These are phyloP conservation scores for Forsythia suspensa DNA, from an alignment of 257 asterid genomes.

Conservation along the genomic window DNA sequence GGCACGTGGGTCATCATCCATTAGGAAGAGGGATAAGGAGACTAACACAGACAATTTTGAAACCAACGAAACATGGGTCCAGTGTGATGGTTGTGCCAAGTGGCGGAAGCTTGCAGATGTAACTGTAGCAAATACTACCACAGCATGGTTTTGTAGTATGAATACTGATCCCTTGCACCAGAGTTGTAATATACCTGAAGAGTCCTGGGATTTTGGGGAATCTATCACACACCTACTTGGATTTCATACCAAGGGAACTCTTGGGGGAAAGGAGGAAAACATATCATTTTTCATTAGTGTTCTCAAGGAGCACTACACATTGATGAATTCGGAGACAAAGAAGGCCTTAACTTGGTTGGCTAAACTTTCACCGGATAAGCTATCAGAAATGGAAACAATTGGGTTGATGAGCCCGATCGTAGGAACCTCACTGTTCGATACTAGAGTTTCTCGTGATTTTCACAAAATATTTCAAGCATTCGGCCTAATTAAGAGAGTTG, in stretches of 20 bases:
- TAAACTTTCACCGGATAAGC: constrained; percentile 73
- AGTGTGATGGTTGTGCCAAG: constrained; percentile 95
- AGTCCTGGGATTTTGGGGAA: constrained; percentile 67
- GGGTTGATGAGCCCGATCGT: constrained; percentile 78
- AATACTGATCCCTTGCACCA: constrained; percentile 68
- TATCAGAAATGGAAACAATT: constrained; percentile 79
- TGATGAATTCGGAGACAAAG: constrained; percentile 64
- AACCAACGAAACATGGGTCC: constrained; percentile 79
- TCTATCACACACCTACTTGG: constrained; percentile 75
- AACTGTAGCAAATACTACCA: constrained; percentile 40
- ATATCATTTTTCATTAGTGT: constrained; percentile 70
- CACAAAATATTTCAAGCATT: constrained; percentile 83
- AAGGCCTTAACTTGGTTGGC: constrained; percentile 88
- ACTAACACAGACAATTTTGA: constrained; percentile 32
- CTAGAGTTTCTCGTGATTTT: constrained; percentile 54
- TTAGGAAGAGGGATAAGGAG: constrained; percentile 42
- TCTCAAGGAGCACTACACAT: constrained; percentile 65
- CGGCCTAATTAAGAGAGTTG: constrained; percentile 74
- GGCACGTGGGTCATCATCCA: constrained; percentile 30
- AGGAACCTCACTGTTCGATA: constrained; percentile 55
- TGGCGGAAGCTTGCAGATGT: constrained; percentile 83
- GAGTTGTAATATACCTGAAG: constrained; percentile 81
- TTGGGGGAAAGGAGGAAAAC: constrained; percentile 75
- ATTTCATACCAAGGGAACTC: constrained; percentile 65
- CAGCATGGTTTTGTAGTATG: constrained; percentile 97